These are phyloP conservation scores for Phaeosphaeriaceae sp. DNA, from an alignment of 2,329 filamentous ascomycete genomes.

Conservation along the genomic window DNA sequence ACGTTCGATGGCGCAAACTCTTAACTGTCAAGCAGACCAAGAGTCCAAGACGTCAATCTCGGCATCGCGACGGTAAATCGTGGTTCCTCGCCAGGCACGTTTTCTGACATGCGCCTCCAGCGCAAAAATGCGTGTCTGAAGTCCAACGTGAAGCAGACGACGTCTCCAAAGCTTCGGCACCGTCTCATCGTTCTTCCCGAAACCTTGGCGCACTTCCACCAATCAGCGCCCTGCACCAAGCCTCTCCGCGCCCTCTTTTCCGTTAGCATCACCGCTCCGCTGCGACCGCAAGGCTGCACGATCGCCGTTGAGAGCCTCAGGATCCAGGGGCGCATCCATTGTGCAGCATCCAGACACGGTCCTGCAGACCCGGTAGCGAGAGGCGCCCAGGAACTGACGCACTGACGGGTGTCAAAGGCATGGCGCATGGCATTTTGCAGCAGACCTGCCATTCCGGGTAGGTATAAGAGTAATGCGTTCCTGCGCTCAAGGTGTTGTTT, in stretches of 20 bases:
- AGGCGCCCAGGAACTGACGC: conserved; percentile 9
- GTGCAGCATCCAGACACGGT: conserved; percentile 23
- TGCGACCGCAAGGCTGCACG: conserved; percentile 16
- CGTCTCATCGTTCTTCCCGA: conserved; percentile 25
- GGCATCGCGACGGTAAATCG: neutral
- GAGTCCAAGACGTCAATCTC: neutral
- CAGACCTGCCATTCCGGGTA: conserved; percentile 4
- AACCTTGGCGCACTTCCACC: conserved; percentile 23
- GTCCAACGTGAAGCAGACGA: conserved; percentile 29
- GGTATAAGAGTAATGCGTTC: conserved; percentile 41
- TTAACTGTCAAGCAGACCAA: too few relatives aligned
- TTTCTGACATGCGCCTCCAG: conserved; percentile 5
- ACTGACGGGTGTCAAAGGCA: conserved; percentile 24
- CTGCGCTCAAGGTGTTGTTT: conserved; percentile 12
- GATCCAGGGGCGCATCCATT: conserved; percentile 29
- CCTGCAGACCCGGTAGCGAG: conserved; percentile 15
- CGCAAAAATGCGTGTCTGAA: neutral
- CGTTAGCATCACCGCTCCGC: conserved; percentile 1
- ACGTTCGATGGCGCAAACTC: too few relatives aligned
- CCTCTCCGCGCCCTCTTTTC: neutral
- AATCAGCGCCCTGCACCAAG: conserved; percentile 19
- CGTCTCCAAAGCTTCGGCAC: conserved; percentile 38
- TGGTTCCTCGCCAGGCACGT: neutral
- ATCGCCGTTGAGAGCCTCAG: conserved; percentile 8
- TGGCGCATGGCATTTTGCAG: conserved; percentile 10